Conservation (phyloP, 1,284 basidiomycete genomes). For the Sporisorium graminicola region DNA sequence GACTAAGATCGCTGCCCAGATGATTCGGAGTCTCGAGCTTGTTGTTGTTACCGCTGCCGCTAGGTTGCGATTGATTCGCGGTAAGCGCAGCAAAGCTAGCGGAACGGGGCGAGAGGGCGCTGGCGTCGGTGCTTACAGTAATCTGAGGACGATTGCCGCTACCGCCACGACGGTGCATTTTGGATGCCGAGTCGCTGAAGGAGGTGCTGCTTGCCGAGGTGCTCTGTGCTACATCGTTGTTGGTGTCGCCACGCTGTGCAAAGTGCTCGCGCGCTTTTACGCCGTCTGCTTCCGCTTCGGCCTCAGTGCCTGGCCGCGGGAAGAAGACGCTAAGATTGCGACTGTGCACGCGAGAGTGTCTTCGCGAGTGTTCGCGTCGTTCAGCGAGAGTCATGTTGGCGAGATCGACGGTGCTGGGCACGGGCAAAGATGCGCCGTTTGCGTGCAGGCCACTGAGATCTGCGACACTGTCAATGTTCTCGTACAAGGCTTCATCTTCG, state of each 20-base stretch:
- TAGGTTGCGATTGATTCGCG: slow-evolving; percentile 7
- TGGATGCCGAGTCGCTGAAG: slow-evolving; percentile 1
- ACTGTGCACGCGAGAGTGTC: slow-evolving; percentile 59
- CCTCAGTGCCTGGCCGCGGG: slow-evolving; percentile 65
- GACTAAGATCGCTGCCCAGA: slow-evolving; percentile 22
- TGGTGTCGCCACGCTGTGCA: slow-evolving; percentile 6
- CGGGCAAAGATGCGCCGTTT: not conserved
- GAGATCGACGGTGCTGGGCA: slow-evolving; percentile 18
- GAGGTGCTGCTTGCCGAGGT: slow-evolving; percentile 9
- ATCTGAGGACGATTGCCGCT: slow-evolving; percentile 54
- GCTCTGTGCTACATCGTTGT: not conserved
- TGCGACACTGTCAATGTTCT: slow-evolving; percentile 43
- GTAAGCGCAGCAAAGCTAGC: slow-evolving; percentile 44
- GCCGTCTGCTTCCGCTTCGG: slow-evolving; percentile 56
- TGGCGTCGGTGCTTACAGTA: slow-evolving; percentile 48
- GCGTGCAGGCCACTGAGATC: slow-evolving; percentile 24
- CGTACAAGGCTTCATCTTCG: slow-evolving; percentile 39
- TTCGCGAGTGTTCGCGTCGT: slow-evolving; percentile 64
- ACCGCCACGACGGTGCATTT: slow-evolving; percentile 32
- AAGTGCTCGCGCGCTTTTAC: slow-evolving; percentile 36
- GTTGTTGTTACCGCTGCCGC: not conserved
- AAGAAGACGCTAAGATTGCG: slow-evolving; percentile 68
- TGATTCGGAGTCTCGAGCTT: slow-evolving; percentile 23
- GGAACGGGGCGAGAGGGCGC: slow-evolving; percentile 45
- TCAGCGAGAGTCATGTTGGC: slow-evolving; percentile 59